Conservation (phyloP, 495 filamentous ascomycete species). For the Podospora anserina region DNA sequence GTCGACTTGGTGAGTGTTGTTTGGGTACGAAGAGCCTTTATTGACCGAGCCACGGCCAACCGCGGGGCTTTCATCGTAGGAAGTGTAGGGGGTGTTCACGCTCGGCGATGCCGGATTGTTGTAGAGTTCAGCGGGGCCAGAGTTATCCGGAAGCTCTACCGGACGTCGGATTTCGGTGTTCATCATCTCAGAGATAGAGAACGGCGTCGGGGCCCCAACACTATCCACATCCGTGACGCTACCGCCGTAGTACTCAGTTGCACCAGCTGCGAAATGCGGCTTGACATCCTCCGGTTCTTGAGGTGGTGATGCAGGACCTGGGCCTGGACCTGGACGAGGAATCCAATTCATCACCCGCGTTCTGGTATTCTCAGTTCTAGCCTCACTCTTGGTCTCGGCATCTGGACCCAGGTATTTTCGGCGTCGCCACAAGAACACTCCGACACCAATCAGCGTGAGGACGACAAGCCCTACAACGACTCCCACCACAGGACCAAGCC, state of each 20-base stretch:
- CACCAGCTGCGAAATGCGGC: constrained; percentile 35
- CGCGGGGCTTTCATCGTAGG: constrained; percentile 15
- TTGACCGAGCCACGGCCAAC: constrained; percentile 14
- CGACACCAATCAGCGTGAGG: constrained; percentile 50
- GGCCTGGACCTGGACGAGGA: constrained; percentile 28
- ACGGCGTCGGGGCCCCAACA: constrained; percentile 16
- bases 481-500: constrained; percentile 63
- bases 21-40: constrained; percentile 20
- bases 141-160: constrained; percentile 39
- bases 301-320: neutral
- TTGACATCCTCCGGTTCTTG: constrained; percentile 36
- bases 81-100: constrained; percentile 29
- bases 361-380: constrained; percentile 45
- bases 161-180: constrained; percentile 31
- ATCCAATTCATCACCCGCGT: constrained; percentile 47
- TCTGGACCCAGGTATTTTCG: constrained; percentile 39
- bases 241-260: constrained; percentile 33
- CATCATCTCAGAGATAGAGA: constrained; percentile 38
- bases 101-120: constrained; percentile 29
- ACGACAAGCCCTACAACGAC: constrained; percentile 62
- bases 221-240: constrained; percentile 29
- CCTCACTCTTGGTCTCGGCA: constrained; percentile 43
- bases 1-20: constrained; percentile 28
- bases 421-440: constrained; percentile 55
- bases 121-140: constrained; percentile 36